Evolutionary conservation across 192 early-diverging fungal species (phyloP).

Genomic region (Coemansia sp.): DNA sequence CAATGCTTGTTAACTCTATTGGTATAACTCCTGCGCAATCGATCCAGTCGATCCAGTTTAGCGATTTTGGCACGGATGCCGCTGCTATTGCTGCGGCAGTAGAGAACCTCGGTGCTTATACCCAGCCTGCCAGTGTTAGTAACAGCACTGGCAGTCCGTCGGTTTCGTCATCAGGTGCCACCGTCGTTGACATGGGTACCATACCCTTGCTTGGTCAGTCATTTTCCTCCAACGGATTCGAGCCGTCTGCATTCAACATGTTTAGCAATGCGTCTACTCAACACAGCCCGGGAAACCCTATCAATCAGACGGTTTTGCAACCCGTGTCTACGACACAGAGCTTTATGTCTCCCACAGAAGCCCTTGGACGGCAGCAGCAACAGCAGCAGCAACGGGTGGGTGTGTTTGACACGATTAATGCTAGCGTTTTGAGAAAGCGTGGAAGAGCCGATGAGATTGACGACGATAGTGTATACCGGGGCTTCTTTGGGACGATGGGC

Average conservation of each 20-base stretch:
- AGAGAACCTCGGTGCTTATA: slow-evolving; percentile 4
- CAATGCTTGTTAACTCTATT: slow-evolving; percentile 29
- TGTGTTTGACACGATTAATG: not conserved
- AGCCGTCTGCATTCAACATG: not conserved
- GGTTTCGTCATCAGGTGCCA: not conserved
- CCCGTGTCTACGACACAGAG: not conserved
- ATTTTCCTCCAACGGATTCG: not conserved
- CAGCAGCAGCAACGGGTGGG: not conserved
- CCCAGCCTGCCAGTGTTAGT: too few species aligned
- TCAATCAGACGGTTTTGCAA: not conserved
- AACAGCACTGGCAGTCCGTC: slow-evolving; percentile 10
- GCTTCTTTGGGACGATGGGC: slow-evolving; percentile 20
- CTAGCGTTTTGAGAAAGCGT: slow-evolving; percentile 29
- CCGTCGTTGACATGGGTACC: not conserved
- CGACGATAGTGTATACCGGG: not conserved
- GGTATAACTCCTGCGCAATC: slow-evolving; percentile 43
- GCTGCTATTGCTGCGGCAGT: slow-evolving; percentile 15
- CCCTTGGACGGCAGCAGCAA: not conserved
- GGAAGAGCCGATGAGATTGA: slow-evolving; percentile 16
- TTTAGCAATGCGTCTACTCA: not conserved
- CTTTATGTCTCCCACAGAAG: not conserved
- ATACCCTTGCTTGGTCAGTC: not conserved
- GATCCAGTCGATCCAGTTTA: slow-evolving; percentile 29
- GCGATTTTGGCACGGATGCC: slow-evolving; percentile 23
- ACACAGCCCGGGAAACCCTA: not conserved